phyloP scores from a whole-genome alignment of 2,329 filamentous ascomycete genomes.

The Trichoderma guizhouense region DNA sequence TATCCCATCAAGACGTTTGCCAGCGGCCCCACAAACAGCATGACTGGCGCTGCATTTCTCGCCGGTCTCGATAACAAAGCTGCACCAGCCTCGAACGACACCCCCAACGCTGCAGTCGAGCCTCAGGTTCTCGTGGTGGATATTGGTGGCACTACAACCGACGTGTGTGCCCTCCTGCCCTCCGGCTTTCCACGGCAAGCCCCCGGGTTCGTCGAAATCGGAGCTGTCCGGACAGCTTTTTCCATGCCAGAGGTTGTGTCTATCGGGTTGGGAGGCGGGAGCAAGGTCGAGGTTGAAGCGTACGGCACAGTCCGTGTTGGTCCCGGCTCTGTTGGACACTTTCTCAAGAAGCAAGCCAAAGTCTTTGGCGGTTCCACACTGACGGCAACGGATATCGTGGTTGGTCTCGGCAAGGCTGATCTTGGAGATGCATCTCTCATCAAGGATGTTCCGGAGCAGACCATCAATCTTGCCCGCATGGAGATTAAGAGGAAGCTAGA shows the following conservation, averaged over 20 bases:
- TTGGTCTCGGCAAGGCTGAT: conserved; percentile 32
- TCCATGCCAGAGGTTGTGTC: conserved; percentile 54
- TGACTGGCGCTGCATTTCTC: conserved; percentile 52
- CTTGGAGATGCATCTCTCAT: conserved; percentile 33
- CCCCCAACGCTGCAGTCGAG: neutral
- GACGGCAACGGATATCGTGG: conserved; percentile 53
- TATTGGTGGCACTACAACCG: conserved; percentile 59
- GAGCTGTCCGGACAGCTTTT: conserved; percentile 58
- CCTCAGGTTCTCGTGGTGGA: conserved; percentile 50
- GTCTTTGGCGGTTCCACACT: conserved; percentile 52
- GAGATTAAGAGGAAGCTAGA: conserved; percentile 48
- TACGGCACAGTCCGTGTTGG: conserved; percentile 43
- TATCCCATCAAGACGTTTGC: conserved; percentile 53
- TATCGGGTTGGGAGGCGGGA: conserved; percentile 56
- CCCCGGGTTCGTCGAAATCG: conserved; percentile 55
- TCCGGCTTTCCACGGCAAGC: conserved; percentile 60
- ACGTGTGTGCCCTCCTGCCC: conserved; percentile 55
- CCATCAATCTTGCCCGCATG: conserved; percentile 25
- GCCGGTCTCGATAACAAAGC: conserved; percentile 41
- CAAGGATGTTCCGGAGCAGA: conserved; percentile 23
- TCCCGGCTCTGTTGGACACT: conserved; percentile 54
- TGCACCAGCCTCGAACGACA: conserved; percentile 5
- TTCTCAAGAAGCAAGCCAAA: conserved; percentile 44
- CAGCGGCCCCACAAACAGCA: conserved; percentile 53
- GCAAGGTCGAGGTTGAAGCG: conserved; percentile 27